These are phyloP conservation scores for Leccinum broughii DNA, from an alignment of 768 basidiomycete genomes.

Conservation along the genomic window DNA sequence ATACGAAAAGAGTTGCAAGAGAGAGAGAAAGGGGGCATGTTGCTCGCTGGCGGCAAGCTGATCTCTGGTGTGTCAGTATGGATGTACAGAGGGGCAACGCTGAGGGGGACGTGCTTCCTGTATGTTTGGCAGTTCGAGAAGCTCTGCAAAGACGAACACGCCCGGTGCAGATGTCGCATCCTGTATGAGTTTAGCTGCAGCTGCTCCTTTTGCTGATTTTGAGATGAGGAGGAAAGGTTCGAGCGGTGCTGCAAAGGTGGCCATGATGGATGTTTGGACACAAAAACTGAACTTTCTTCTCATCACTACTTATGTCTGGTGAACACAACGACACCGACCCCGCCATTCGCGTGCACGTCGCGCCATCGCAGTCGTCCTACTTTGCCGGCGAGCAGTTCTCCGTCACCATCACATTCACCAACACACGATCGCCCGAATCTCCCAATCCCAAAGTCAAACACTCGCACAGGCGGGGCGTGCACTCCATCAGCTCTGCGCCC, in stretches of 20 bases:
- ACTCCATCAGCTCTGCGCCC: slow-evolving; percentile 83
- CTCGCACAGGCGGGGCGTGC: slow-evolving; percentile 68
- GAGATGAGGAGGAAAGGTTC: slow-evolving; percentile 93
- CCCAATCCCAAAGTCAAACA: slow-evolving; percentile 36
- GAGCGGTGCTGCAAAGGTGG: slow-evolving; percentile 65
- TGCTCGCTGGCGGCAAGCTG: slow-evolving; percentile 72
- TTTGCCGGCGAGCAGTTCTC: slow-evolving; percentile 91
- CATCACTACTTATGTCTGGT: slow-evolving; percentile 16
- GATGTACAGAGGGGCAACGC: not conserved
- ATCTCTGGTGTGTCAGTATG: not conserved
- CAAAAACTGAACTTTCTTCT: not conserved
- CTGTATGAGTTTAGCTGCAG: slow-evolving; percentile 83
- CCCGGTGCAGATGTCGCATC: slow-evolving; percentile 89
- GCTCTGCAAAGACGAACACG: slow-evolving; percentile 89
- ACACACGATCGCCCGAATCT: slow-evolving; percentile 59
- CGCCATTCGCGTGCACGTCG: slow-evolving; percentile 66
- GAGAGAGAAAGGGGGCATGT: slow-evolving; percentile 55
- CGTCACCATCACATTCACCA: slow-evolving; percentile 85
- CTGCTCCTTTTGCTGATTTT: slow-evolving; percentile 89
- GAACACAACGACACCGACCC: slow-evolving; percentile 37
- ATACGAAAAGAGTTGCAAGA: slow-evolving; percentile 89
- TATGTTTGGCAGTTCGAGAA: slow-evolving; percentile 80
- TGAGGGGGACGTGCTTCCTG: slow-evolving; percentile 61
- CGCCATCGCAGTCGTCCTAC: slow-evolving; percentile 84
- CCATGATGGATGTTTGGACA: slow-evolving; percentile 28